Evolutionary conservation across 179 eudicot species (phyloP).

Genomic region (Beta macrorhiza): DNA sequence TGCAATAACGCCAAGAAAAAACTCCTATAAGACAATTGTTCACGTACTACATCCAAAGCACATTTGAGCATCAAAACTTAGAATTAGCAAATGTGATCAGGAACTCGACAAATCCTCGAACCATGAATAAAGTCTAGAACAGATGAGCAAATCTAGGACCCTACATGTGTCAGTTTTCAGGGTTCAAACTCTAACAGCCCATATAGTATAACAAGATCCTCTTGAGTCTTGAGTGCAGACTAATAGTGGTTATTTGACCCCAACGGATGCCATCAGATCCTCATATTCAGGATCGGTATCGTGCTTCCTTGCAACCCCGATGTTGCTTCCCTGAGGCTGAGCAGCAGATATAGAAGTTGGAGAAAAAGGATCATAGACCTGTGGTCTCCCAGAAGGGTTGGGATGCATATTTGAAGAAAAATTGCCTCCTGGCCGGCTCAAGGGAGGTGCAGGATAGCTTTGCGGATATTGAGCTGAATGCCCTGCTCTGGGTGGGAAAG

Average conservation of each 20-base stretch:
- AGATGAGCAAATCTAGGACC: not conserved
- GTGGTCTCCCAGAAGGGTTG: slow-evolving; percentile 48
- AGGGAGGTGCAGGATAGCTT: slow-evolving; percentile 31
- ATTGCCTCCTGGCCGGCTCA: slow-evolving; percentile 38
- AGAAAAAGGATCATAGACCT: slow-evolving; percentile 83
- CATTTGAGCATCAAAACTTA: not conserved
- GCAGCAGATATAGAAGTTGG: slow-evolving; percentile 49
- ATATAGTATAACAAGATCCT: not conserved
- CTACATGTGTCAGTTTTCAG: not conserved
- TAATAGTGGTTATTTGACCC: slow-evolving; percentile 50
- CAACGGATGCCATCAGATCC: slow-evolving; percentile 94
- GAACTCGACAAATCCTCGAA: not conserved
- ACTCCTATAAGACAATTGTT: not conserved
- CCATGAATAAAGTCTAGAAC: not conserved
- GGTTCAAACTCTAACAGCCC: not conserved
- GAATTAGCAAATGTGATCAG: not conserved
- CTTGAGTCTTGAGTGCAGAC: not conserved
- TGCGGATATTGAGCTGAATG: slow-evolving; percentile 46
- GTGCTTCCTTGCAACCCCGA: slow-evolving; percentile 38
- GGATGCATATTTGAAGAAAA: slow-evolving; percentile 45
- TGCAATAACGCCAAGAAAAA: not conserved
- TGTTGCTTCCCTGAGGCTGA: slow-evolving; percentile 48
- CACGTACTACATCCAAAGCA: not conserved
- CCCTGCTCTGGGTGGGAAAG: slow-evolving; percentile 48
- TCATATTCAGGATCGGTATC: slow-evolving; percentile 92